Base-by-base conservation (phyloP, 768 basidiomycete species). In the Termitomyces sp. region DNA sequence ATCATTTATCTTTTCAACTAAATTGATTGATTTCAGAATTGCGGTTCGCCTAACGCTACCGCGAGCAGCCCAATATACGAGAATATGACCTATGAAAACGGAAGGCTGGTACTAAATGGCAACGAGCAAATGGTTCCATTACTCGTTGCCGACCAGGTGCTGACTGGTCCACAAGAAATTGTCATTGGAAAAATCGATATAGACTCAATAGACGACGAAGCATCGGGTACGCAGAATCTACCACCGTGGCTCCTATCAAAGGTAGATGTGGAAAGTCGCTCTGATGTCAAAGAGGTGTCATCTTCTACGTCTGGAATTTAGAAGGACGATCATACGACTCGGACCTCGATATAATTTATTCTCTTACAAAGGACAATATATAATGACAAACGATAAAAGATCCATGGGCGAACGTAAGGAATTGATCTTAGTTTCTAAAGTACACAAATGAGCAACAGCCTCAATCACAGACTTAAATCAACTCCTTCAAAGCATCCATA, bases 401-500 rank as follows among this genome's bases (percentile, higher is more conserved):
- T 20, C 3, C n/a, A 20, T 87, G 15, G 37, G 7, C 6, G 1
- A 6, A 39, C 16, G 6, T 39, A 39, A 6, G 18, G 15, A 41
- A 41, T 18, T 18, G 18, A 7, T 18, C 16, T 18, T 41, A 18
- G 18, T 6, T 37, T 18, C 16, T 16, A 18, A 18, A 39, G 37
- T n/a, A 41, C 9, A 41, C 39, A n/a, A 3, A 41, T 41, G 2
- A 9, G n/a, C 41, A 5, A 6, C 8, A 42, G 11, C 9, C 9
- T 11, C 9, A 33, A 13, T 20, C 27, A 12, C 15, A 16, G 1
- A 0, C 13, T 62, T 37, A 66, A 42, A 66, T 36, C 31, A 64
- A 54, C 36, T 55, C 65, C 39, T 63, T 66, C 22, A 66, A 61
- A 18, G 59, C 65, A 41, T 64, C 63, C 55, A 66, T 48, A 37